Conservation (phyloP, 2,329 filamentous ascomycete genomes). For the Penicillium sumatraense region DNA sequence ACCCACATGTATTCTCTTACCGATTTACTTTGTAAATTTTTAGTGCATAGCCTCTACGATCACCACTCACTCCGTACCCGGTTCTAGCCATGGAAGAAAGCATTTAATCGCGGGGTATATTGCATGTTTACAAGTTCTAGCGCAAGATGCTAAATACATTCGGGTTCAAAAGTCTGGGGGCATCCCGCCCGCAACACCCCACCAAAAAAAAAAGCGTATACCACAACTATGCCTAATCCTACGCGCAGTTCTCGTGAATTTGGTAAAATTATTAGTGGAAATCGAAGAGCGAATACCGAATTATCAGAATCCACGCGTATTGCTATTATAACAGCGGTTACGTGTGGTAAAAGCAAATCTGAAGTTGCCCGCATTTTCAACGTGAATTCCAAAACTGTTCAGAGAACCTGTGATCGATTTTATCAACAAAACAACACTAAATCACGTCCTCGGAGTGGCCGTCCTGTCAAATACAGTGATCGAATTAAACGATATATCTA, state of each 20-base stretch:
- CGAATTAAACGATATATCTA: not conserved
- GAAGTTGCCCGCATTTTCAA: not conserved
- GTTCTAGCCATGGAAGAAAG: too few species aligned
- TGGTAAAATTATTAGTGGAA: not conserved
- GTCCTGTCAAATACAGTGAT: not conserved
- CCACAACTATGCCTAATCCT: too few species aligned
- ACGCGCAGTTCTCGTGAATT: not conserved
- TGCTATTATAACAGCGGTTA: not conserved
- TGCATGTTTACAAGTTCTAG: too few species aligned
- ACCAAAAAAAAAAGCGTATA: too few species aligned
- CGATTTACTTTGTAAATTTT: too few species aligned
- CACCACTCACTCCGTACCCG: too few species aligned
- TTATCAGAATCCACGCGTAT: not conserved
- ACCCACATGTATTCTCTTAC: too few species aligned
- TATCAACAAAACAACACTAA: not conserved
- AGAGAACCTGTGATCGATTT: not conserved
- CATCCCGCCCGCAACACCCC: too few species aligned
- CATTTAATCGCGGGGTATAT: too few species aligned
- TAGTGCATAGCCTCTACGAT: too few species aligned
- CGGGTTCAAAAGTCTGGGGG: too few species aligned
- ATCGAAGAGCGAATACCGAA: not conserved
- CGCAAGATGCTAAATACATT: too few species aligned
- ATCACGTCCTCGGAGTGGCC: not conserved
- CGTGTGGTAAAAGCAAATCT: not conserved
- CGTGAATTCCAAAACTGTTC: not conserved